phyloP scores from a whole-genome alignment of 441 rosid species.

The Gossypium aridum region DNA sequence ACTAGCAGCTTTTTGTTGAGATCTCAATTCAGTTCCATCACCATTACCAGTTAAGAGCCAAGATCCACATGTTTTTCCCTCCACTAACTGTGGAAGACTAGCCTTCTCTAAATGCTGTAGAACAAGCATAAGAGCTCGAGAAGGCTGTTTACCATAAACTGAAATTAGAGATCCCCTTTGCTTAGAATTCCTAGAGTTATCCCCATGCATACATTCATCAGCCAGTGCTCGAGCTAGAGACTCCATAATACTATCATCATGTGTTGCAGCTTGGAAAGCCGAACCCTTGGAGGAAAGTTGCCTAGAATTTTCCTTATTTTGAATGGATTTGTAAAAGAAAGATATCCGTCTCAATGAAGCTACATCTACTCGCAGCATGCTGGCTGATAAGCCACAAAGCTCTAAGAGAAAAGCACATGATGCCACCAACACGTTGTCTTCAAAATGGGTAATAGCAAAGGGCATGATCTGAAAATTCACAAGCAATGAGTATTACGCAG shows the following conservation, averaged over 20 bases:
- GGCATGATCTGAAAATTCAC: constrained; percentile 70
- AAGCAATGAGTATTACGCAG: constrained; percentile 5
- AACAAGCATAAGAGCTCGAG: constrained; percentile 69
- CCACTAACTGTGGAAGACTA: constrained; percentile 66
- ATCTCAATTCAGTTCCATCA: constrained; percentile 82
- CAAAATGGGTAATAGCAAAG: constrained; percentile 86
- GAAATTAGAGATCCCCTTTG: constrained; percentile 36
- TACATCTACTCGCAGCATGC: constrained; percentile 81
- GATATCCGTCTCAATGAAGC: constrained; percentile 86
- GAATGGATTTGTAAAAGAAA: constrained; percentile 56
- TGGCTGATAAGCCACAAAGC: constrained; percentile 91
- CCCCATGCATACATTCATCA: constrained; percentile 68
- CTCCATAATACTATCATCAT: constrained; percentile 59
- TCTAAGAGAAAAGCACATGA: constrained; percentile 86
- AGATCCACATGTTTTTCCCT: constrained; percentile 84
- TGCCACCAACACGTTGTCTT: constrained; percentile 80
- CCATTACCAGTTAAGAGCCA: constrained; percentile 92
- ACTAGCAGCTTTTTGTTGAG: constrained; percentile 87
- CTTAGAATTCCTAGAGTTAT: constrained; percentile 35
- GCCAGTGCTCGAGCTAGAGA: constrained; percentile 90
- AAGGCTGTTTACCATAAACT: constrained; percentile 33
- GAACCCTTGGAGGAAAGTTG: constrained; percentile 59
- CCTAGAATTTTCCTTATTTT: constrained; percentile 36
- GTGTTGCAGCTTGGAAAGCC: constrained; percentile 47
- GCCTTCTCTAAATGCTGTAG: constrained; percentile 94